Base-by-base conservation (phyloP, 306 rosid genomes). In the Quercus agrifolia region DNA sequence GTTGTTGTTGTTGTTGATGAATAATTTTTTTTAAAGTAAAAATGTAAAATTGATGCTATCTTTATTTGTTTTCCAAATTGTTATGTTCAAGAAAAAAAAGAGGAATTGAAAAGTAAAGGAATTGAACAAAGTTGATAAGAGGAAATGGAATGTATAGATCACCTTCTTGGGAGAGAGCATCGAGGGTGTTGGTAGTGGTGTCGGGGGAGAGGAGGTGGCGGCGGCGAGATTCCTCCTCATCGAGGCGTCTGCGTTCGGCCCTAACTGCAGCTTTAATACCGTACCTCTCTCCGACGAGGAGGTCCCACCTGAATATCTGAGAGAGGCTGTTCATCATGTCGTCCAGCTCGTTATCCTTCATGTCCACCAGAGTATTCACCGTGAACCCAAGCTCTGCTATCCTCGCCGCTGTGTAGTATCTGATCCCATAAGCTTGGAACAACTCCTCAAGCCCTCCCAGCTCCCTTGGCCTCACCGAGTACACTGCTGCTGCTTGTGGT, bases 121-220 rank as follows among this genome's bases (percentile, higher is more conserved):
- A 28, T 14, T 2, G 70, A 63, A 41, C 46, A 41, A 41, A 41
- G 46, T 41, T 41, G 46, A 41, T 41, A 41, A 41, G 46, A 41
- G 46, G 11, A 41, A 41, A 41, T 41, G 46, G 46, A 41, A 8
- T 41, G 11, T 8, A 41, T 41, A 7, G 46, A 41, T 41, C 46
- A 92, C 97, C 97, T 91, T 93, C 98, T 77, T 92, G 98, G 56
- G 98, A 95, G 63, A 91, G 94, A 74, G 98, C 97, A 23, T 95
- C 99, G 3, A 87, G 76, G 21, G 90, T 85, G 82, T 87, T 80
- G 75, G 91, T 80, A 33, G 93, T 82, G 75, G 93, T 87, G 56
- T 92, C 93, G 38, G 52, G 44, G 41, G 92, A 85, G 75, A 85
- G 74, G 20, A 78, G 75, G 79, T 82, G 85, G 59, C 92, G 93